These are phyloP conservation scores for Auricularia sp. DNA, from an alignment of 768 basidiomycete genomes.

Conservation along the genomic window DNA sequence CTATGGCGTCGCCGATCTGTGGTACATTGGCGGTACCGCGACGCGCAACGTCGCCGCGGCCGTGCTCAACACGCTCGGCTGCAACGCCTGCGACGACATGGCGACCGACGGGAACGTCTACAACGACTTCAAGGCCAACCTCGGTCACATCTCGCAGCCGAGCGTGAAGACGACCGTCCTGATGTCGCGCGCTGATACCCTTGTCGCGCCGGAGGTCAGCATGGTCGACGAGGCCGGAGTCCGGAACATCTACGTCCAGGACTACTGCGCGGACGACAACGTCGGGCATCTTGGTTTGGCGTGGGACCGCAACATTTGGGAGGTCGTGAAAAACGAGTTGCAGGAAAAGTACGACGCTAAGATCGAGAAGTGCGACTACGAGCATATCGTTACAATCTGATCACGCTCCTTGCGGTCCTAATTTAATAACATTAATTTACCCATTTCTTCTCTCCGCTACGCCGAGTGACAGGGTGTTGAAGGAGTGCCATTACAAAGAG, in stretches of 20 bases:
- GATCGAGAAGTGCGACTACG: not conserved
- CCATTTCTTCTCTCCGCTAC: no score
- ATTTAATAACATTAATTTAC: no score
- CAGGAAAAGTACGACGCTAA: not conserved
- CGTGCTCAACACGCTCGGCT: not conserved
- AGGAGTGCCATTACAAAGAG: no score
- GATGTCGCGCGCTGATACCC: not conserved
- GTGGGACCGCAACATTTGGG: not conserved
- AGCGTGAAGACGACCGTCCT: not conserved
- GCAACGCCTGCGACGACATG: constrained; percentile 1
- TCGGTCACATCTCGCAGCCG: not conserved
- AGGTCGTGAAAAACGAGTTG: not conserved
- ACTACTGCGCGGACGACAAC: not conserved
- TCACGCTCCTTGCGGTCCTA: no score
- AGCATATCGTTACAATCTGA: not conserved
- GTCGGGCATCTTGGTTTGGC: not conserved
- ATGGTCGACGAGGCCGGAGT: not conserved
- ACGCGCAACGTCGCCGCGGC: not conserved
- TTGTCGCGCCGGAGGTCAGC: not conserved
- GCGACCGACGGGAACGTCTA: not conserved
- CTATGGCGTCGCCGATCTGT: not conserved
- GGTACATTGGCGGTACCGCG: not conserved
- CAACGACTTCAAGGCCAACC: not conserved
- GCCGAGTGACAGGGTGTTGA: no score
- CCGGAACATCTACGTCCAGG: constrained; percentile 1